Evolutionary conservation across 257 asterid genomes (phyloP).

Genomic region (Solanum piurae): DNA sequence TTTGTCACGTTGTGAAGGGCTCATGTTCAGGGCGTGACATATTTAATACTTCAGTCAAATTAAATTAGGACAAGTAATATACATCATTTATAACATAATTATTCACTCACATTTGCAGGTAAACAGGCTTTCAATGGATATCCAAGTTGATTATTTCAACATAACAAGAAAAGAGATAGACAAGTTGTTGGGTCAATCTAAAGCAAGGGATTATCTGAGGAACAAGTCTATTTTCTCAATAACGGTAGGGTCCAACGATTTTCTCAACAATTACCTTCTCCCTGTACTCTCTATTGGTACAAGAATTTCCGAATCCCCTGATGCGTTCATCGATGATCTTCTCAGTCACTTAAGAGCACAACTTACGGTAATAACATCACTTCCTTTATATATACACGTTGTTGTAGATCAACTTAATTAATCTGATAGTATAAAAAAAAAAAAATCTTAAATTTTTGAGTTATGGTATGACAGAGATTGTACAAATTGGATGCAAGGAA

Average conservation of each 20-base stretch:
- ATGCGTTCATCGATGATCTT: constrained; percentile 58
- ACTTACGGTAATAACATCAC: constrained; percentile 41
- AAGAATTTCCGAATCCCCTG: constrained; percentile 58
- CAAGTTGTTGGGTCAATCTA: constrained; percentile 43
- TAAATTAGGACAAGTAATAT: no score
- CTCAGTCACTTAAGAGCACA: constrained; percentile 56
- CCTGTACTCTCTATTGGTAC: constrained; percentile 69
- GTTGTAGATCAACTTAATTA: background rate
- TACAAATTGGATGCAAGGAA: constrained; percentile 73
- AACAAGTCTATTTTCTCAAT: constrained; percentile 67
- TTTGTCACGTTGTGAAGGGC: no score
- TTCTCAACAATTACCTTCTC: constrained; percentile 76
- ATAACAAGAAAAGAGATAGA: constrained; percentile 68
- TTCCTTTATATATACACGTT: background rate
- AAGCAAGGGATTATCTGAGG: constrained; percentile 54
- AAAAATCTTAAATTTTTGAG: background rate
- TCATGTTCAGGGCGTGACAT: background rate
- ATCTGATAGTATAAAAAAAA: background rate
- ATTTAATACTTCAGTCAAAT: background rate
- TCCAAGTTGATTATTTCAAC: constrained; percentile 87
- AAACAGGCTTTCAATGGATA: constrained; percentile 82
- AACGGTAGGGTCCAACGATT: constrained; percentile 81
- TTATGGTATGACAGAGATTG: constrained; percentile 40
- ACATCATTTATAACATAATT: no score
- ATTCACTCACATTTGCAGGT: constrained; percentile 28